Conservation (phyloP, 345 rosid genomes). For the Boechera retrofracta region DNA sequence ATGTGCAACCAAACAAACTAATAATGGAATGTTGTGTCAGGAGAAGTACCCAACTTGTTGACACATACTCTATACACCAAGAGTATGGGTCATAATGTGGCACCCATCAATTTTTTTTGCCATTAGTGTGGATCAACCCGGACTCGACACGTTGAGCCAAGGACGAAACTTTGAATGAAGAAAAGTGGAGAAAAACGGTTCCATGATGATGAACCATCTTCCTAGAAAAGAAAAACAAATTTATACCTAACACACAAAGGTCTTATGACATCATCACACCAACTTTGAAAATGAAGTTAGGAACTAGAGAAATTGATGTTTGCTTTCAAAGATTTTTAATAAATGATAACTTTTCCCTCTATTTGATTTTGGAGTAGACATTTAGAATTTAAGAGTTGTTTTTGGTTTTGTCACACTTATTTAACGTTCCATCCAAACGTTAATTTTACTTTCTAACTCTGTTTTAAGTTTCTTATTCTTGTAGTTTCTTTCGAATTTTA, state of each 20-base stretch:
- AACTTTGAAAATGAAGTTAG: slow-evolving; percentile 36
- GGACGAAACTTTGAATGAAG: slow-evolving; percentile 44
- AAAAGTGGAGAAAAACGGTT: slow-evolving; percentile 44
- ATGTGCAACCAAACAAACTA: slow-evolving; percentile 37
- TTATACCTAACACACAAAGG: slow-evolving; percentile 28
- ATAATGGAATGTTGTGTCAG: slow-evolving; percentile 44
- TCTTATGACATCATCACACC: slow-evolving; percentile 42
- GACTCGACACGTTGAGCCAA: slow-evolving; percentile 43
- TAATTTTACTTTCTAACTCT: not conserved
- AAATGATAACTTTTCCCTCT: not conserved
- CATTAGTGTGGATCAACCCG: slow-evolving; percentile 44
- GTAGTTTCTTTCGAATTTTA: slow-evolving; percentile 10
- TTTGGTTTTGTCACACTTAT: slow-evolving; percentile 26
- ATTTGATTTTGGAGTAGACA: not conserved
- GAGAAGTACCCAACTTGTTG: slow-evolving; percentile 36
- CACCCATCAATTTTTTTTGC: slow-evolving; percentile 36
- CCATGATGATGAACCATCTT: slow-evolving; percentile 41
- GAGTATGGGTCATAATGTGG: slow-evolving; percentile 33
- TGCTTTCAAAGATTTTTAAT: not conserved
- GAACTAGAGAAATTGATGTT: slow-evolving; percentile 23
- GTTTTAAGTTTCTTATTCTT: not conserved
- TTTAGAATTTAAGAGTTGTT: slow-evolving; percentile 1
- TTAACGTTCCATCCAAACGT: slow-evolving; percentile 6
- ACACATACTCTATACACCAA: slow-evolving; percentile 30
- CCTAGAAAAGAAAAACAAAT: slow-evolving; percentile 4